Evolutionary conservation across 768 basidiomycete species (phyloP).

Genomic region (Termitomyces sp.): DNA sequence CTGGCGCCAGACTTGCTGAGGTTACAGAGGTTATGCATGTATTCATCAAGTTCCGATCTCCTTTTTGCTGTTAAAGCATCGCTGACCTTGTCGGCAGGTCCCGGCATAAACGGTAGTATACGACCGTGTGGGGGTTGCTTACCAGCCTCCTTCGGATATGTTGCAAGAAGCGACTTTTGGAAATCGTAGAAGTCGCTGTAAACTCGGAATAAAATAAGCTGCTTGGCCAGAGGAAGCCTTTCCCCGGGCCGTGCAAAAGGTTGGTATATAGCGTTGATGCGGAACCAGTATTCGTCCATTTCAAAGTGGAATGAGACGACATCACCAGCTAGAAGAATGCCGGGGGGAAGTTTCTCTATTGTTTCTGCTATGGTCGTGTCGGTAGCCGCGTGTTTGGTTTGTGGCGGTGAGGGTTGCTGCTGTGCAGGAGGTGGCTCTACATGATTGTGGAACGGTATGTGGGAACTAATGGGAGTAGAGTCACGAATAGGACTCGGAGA

Average conservation of each 20-base stretch:
- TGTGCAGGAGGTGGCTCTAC: constrained; percentile 17
- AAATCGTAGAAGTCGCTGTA: constrained; percentile 99
- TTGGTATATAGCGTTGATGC: constrained; percentile 84
- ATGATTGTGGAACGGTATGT: constrained; percentile 18
- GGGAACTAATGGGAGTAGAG: constrained; percentile 42
- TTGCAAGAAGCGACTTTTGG: constrained; percentile 82
- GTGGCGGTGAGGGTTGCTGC: constrained; percentile 25
- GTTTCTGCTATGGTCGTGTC: constrained; percentile 33
- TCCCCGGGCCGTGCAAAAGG: constrained; percentile 66
- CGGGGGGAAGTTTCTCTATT: constrained; percentile 61
- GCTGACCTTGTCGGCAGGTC: constrained; percentile 81
- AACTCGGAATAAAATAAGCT: constrained; percentile 86
- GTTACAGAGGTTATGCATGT: constrained; percentile 74
- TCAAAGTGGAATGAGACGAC: constrained; percentile 98
- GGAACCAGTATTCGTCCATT: constrained; percentile 97
- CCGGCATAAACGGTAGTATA: constrained; percentile 96
- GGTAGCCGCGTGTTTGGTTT: constrained; percentile 15
- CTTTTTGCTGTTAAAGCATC: constrained; percentile 78
- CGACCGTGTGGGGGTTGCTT: constrained; percentile 59
- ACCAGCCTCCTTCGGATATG: constrained; percentile 90
- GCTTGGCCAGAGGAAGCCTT: constrained; percentile 60
- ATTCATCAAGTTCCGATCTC: constrained; percentile 82
- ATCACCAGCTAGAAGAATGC: constrained; percentile 79
- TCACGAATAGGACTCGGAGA: constrained; percentile 27
- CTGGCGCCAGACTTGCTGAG: constrained; percentile 63